A percentile compares a stretch with the other conserved stretches of the same genome.
phyloP scores from a whole-genome alignment of 768 basidiomycete genomes.

The Piloderma croceum region DNA sequence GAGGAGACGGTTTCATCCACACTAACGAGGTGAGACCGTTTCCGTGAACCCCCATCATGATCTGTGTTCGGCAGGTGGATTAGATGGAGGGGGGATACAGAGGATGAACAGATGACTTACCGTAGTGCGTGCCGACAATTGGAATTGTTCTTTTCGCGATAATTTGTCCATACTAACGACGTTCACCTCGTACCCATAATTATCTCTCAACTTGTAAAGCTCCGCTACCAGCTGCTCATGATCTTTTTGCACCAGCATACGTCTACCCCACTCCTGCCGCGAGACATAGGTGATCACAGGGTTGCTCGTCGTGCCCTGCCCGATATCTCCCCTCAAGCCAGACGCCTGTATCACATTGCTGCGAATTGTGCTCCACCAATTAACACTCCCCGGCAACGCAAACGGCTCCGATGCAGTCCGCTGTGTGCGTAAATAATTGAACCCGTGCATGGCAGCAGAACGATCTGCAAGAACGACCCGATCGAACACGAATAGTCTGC shows the following conservation, averaged over 20 bases:
- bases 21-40: conserved; percentile 84
- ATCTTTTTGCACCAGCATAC: conserved; percentile 71
- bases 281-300: conserved; percentile 93
- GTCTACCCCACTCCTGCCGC: conserved; percentile 81
- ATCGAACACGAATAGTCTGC: conserved; percentile 70
- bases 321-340: conserved; percentile 44
- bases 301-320: conserved; percentile 36
- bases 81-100: neutral
- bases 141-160: conserved; percentile 73
- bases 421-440: conserved; percentile 61
- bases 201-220: conserved; percentile 60
- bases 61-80: conserved; percentile 38
- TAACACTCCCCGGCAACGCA: conserved; percentile 60
- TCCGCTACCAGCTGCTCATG: conserved; percentile 77
- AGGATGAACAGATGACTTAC: conserved; percentile 37
- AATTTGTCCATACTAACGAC: conserved; percentile 82
- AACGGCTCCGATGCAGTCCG: conserved; percentile 75
- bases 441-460: conserved; percentile 72
- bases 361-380: conserved; percentile 84
- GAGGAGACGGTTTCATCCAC: conserved; percentile 86
- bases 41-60: conserved; percentile 92
- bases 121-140: conserved; percentile 78
- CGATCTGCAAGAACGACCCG: conserved; percentile 87
- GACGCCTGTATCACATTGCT: conserved; percentile 69
- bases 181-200: conserved; percentile 82